Evolutionary conservation across 495 filamentous ascomycete genomes (phyloP), one percentile per base, ranked within the genome.

Genomic region (Sporormia fimetaria): DNA sequence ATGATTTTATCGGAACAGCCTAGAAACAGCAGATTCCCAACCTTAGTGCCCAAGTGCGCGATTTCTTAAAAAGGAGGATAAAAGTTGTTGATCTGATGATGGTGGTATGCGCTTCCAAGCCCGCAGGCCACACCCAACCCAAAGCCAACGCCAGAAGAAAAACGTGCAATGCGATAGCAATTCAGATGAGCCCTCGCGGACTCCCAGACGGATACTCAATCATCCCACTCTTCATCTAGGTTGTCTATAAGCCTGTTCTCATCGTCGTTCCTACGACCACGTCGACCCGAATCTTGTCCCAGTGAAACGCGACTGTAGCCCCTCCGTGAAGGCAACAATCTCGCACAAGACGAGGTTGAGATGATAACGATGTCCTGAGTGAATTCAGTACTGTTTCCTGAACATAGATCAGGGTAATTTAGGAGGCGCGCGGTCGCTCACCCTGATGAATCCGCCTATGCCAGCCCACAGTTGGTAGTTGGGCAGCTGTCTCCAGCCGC

Each of bases 181-280:
- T n/a, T n/a, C n/a, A n/a, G n/a, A n/a, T n/a, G n/a, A n/a, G n/a
- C n/a, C n/a, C n/a, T n/a, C n/a, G n/a, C n/a, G n/a, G n/a, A n/a
- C n/a, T n/a, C n/a, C n/a, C n/a, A 9, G 30, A 33, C 8, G 16
- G 15, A 7, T 27, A 9, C 47, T n/a, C 25, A 64, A 31, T 65
- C 62, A 42, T 65, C 62, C 62, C 62, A 96, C 58, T 95, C 86
- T 60, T 96, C 90, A 57, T 98, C 92, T 33, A 94, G 70, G 58
- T 94, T 83, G 63, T 98, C 90, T 54, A 98, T 96, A 49, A 96
- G 62, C 40, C 85, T 66, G 62, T 98, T 95, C 59, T 94, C 90
- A 34, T 82, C 86, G 28, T 95, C 90, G 0, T 51, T 39, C 33
- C 57, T 14, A 22, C 62, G 39, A 64, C 66, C 39, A 43, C 58